Base-by-base conservation (phyloP, 192 early-diverging fungal species). In the Chytriomyces confervae region DNA sequence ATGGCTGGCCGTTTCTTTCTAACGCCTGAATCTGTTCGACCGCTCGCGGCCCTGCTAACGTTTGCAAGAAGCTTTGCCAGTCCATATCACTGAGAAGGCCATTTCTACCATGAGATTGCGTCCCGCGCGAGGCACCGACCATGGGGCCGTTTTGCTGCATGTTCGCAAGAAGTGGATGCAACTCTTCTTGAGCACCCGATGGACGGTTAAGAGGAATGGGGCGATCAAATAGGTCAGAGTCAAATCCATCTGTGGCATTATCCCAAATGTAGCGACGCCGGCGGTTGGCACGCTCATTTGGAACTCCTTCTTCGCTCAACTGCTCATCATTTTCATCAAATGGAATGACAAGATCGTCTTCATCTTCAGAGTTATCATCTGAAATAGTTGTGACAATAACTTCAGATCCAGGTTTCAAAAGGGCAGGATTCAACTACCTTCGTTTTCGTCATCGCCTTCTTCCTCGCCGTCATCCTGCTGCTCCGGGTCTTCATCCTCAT, bases 401-500 rank as follows among this genome's bases (percentile, higher is more conserved):
- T 36, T 36, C 2, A 36, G 36, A 36, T 3, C 36, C 36, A 2
- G 36, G 2, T 36, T 36, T 36, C 36, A 36, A 36, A 36, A 36
- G 36, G 36, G 0, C 36, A 36, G 36, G 36, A 36, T 36, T 36
- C 36, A 81, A n/a, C n/a, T 68, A 81, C 74, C 77, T 10, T 85
- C 90, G 49, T 89, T 84, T 29, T 81, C 86, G 23, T 86, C 86
- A 13, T 84, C 78, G n/a, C 84, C 79, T 64, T 86, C 82, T 50
- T 86, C 84, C 63, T 84, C 83, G 27, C 61, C 77, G 29, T 82
- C 81, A 16, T 71, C 66, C 9, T 81, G 48, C 24, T 88, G 86
- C n/a, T 86, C 86, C 13, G 84, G 75, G n/a, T 87, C 80, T 46
- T 86, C 82, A 27, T 87, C 81, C 51, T 83, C 90, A 66, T 88